Evolutionary conservation across 805 yeast genomes (phyloP), one percentile per base, ranked within the genome.

Genomic region (Dipodascopsis tothii): DNA sequence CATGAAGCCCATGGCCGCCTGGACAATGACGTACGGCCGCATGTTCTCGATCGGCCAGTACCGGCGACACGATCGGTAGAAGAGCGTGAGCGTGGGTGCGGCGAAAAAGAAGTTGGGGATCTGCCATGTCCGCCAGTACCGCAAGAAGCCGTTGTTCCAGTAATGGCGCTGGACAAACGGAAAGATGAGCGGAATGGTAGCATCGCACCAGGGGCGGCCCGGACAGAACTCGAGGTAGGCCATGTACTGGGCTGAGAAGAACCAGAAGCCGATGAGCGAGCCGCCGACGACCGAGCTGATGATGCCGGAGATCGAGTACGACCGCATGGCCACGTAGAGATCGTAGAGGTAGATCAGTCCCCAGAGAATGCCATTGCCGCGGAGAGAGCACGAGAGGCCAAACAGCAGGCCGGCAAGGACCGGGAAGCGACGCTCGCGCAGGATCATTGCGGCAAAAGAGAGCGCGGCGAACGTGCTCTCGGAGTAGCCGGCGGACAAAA

Each of bases 71-170:
- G 53, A 46, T 7, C 53, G 40, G 28, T 35, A 49, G 38, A 81
- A 60, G 2, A 81, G 59, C 1, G 67, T 21, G 4, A 84, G 57
- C 16, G 79, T 76, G 2, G 97, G 97, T 1, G 74, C 44, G 0
- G 84, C 90, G 55, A 92, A 68, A 6, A 79, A 22, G 59, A 92
- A 90, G 61, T 88, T 84, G 7, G 96, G 95, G 5, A 84, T 62
- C 56, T 92, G 90, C 57, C 77, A 78, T 0, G 70, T 46, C 0
- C 92, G 81, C 90, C 96, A 92, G 63, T 92, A 92, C 33, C 64
- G 68, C 44, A 92, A 61, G 41, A 88, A 76, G 0, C 98, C 97
- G 35, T 70, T 73, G 54, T 78, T 74, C 98, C 98, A 92, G 61
- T 90, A 87, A 51, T 77, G 70, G 1, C 64, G 46, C 62, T 92